These are phyloP conservation scores for Fusarium metavorans DNA, from an alignment of 2,329 filamentous ascomycete species.

Conservation along the genomic window DNA sequence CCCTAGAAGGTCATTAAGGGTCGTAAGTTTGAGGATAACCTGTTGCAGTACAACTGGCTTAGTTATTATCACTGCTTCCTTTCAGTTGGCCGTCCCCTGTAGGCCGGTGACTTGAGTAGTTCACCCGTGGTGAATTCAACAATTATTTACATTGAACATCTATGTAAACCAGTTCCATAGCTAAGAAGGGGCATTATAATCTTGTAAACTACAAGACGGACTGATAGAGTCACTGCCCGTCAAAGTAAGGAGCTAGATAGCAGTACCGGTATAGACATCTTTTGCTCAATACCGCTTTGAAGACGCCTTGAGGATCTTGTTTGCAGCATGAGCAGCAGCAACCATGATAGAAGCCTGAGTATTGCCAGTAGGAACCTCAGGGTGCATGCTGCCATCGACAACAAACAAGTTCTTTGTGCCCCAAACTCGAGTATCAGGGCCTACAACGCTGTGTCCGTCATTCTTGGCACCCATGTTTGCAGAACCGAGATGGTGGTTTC, in stretches of 20 bases:
- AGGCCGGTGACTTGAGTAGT: not conserved
- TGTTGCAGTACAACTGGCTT: not conserved
- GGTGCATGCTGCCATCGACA: constrained; percentile 48
- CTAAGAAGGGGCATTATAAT: not conserved
- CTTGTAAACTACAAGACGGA: not conserved
- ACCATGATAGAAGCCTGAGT: constrained; percentile 44
- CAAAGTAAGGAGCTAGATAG: not conserved
- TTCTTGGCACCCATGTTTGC: constrained; percentile 47
- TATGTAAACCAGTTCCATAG: not conserved
- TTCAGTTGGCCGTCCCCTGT: not conserved
- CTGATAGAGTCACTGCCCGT: not conserved
- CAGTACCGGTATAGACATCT: not conserved
- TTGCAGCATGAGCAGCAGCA: constrained; percentile 40
- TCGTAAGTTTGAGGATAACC: not conserved
- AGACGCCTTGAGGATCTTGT: constrained; percentile 33
- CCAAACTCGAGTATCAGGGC: constrained; percentile 48
- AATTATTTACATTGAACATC: not conserved
- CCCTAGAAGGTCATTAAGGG: not conserved
- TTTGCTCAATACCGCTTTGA: not conserved
- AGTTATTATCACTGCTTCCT: not conserved
- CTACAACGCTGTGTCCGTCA: constrained; percentile 49
- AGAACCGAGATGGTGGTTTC: constrained; percentile 48
- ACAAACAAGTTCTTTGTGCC: constrained; percentile 48
- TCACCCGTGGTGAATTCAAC: not conserved
- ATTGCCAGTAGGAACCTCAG: constrained; percentile 46